phyloP scores from a whole-genome alignment of 2,329 filamentous ascomycete species.

The Venturia nashicola region DNA sequence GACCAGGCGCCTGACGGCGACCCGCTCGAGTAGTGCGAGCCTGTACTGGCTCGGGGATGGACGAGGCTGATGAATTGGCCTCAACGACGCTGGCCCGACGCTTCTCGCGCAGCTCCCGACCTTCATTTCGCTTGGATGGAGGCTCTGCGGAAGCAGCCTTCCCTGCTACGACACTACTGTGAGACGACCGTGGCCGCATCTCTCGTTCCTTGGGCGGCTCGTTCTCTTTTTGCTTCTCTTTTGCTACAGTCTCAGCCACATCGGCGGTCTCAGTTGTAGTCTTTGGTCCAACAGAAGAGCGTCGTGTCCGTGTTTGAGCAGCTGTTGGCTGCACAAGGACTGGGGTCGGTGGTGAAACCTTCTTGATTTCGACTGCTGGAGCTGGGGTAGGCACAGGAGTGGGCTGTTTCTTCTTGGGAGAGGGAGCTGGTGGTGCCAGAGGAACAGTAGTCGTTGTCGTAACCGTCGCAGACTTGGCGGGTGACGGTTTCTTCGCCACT shows the following conservation, averaged over 20 bases:
- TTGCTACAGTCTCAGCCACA: constrained; percentile 8
- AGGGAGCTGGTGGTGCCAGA: constrained; percentile 30
- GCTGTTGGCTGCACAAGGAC: constrained; percentile 15
- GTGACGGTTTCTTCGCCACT: constrained; percentile 21
- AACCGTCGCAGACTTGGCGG: constrained; percentile 16
- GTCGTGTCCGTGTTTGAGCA: constrained; percentile 20
- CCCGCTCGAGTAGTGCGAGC: constrained; percentile 38
- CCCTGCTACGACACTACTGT: constrained; percentile 11
- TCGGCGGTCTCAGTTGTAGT: background rate
- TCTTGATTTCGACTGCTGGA: constrained; percentile 6
- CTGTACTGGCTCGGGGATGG: constrained; percentile 21
- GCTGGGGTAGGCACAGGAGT: constrained; percentile 11
- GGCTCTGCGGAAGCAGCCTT: constrained; percentile 39
- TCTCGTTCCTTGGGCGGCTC: constrained; percentile 1
- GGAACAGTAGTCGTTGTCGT: constrained; percentile 24
- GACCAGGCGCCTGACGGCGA: constrained; percentile 60
- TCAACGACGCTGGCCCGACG: constrained; percentile 34
- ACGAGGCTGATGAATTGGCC: background rate
- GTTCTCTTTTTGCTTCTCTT: constrained; percentile 5
- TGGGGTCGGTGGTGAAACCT: constrained; percentile 16
- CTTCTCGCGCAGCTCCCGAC: constrained; percentile 23
- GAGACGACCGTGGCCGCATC: constrained; percentile 19
- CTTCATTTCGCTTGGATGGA: constrained; percentile 23
- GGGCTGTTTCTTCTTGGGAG: constrained; percentile 11
- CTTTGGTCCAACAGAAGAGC: constrained; percentile 4